Evolutionary conservation across 2,329 filamentous ascomycete species (phyloP).

Genomic region (Aspergillus felis): DNA sequence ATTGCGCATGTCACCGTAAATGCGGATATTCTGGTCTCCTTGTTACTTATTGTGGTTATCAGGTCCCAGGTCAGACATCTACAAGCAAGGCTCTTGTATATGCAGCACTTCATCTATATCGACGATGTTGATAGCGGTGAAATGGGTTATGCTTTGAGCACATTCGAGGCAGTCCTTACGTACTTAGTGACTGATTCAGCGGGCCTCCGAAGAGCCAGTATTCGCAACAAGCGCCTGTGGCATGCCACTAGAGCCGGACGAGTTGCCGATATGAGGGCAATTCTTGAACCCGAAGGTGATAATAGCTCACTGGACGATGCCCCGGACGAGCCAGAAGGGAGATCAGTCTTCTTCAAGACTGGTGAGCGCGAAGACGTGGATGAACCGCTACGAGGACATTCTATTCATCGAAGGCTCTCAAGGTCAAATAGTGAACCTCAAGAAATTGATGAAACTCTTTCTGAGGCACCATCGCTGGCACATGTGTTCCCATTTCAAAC

Average conservation of each 20-base stretch:
- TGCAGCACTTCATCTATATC: constrained; percentile 95
- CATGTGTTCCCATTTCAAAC: constrained; percentile 92
- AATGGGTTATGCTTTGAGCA: constrained; percentile 92
- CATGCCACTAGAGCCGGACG: constrained; percentile 77
- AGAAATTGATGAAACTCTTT: constrained; percentile 13
- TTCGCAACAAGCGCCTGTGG: constrained; percentile 82
- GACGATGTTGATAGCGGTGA: constrained; percentile 97
- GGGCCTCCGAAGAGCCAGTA: constrained; percentile 76
- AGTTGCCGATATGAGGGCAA: constrained; percentile 67
- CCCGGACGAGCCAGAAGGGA: constrained; percentile 39
- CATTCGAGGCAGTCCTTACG: constrained; percentile 86
- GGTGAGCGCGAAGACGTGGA: constrained; percentile 28
- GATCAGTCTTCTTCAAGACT: constrained; percentile 31
- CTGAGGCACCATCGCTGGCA: constrained; percentile 50
- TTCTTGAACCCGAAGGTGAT: constrained; percentile 68
- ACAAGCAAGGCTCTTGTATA: constrained; percentile 85
- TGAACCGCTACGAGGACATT: constrained; percentile 18
- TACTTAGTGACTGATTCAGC: constrained; percentile 82
- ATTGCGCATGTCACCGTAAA: constrained; percentile 63
- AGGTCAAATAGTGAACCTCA: constrained; percentile 15
- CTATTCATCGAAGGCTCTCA: constrained; percentile 18
- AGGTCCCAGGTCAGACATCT: constrained; percentile 82
- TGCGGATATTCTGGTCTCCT: constrained; percentile 87
- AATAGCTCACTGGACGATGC: constrained; percentile 33
- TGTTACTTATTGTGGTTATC: constrained; percentile 89